Percentiles rank a stretch among this genome's conserved stretches.
phyloP scores from a whole-genome alignment of 208 protist species.

The Trypanosoma cruzi region DNA sequence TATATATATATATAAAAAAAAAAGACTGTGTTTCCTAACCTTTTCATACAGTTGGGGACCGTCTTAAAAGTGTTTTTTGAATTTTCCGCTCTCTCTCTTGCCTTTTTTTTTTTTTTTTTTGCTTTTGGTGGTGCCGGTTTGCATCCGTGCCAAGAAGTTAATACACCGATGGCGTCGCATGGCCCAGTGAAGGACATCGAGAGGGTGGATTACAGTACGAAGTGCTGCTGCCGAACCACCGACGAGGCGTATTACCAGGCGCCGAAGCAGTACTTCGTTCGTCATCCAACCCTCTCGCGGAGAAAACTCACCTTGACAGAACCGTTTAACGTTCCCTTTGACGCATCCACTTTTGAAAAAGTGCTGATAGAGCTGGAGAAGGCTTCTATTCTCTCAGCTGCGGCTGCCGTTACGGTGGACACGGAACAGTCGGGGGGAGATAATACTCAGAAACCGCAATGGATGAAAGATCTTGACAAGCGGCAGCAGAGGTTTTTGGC shows the following conservation, averaged over 20 bases:
- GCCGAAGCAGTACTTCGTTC: slow-evolving; percentile 80
- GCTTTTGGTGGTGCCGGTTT: too few relatives aligned
- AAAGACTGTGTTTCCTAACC: too few relatives aligned
- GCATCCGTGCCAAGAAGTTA: not conserved
- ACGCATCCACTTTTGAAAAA: slow-evolving; percentile 47
- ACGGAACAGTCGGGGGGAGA: slow-evolving; percentile 44
- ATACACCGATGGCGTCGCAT: slow-evolving; percentile 54
- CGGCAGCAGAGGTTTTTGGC: slow-evolving; percentile 81
- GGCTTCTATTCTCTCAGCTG: slow-evolving; percentile 60
- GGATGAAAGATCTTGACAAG: slow-evolving; percentile 81
- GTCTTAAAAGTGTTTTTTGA: too few relatives aligned
- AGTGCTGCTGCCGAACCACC: slow-evolving; percentile 82
- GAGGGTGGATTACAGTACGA: slow-evolving; percentile 78
- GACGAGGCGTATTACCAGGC: slow-evolving; percentile 73
- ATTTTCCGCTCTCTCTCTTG: too few relatives aligned
- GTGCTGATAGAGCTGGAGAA: slow-evolving; percentile 78
- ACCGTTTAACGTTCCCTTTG: slow-evolving; percentile 70
- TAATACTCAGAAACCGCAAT: slow-evolving; percentile 43
- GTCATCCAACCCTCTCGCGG: slow-evolving; percentile 53
- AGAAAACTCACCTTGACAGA: slow-evolving; percentile 65
- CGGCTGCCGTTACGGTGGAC: slow-evolving; percentile 45
- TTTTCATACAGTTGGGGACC: too few relatives aligned
- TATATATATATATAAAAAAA: too few relatives aligned
- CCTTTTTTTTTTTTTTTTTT: too few relatives aligned
- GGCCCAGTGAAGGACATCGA: slow-evolving; percentile 67